These are phyloP conservation scores for Tetrahymena thermophila DNA, from an alignment of 73 alveolate species.

Conservation along the genomic window DNA sequence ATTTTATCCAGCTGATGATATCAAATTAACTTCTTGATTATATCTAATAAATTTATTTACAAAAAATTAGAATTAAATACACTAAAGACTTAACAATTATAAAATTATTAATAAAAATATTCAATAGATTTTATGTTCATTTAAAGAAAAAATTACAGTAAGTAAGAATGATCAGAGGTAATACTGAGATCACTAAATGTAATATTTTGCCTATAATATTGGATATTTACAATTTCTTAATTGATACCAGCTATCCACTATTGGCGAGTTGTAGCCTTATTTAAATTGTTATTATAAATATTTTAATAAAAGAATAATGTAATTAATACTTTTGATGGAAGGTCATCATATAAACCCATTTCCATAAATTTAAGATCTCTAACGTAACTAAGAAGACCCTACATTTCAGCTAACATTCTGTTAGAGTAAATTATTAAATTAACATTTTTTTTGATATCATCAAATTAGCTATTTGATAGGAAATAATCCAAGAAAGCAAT, in stretches of 20 bases:
- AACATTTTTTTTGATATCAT: slow-evolving; percentile 17
- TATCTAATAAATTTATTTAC: neutral
- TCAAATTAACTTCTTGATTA: neutral
- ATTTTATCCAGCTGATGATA: neutral
- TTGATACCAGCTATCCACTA: neutral
- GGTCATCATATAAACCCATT: neutral
- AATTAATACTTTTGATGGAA: neutral
- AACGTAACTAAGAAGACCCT: neutral
- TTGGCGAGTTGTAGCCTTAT: neutral
- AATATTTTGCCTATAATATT: neutral
- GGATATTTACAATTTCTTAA: neutral
- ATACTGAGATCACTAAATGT: neutral
- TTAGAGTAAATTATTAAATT: neutral
- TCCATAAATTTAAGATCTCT: slow-evolving; percentile 17
- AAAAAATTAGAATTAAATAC: too few relatives aligned
- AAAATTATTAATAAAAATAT: too few relatives aligned
- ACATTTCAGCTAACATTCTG: slow-evolving; percentile 24
- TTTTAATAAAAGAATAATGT: neutral
- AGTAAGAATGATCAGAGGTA: neutral
- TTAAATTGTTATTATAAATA: neutral
- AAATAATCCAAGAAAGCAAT: slow-evolving; percentile 34
- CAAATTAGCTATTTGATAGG: slow-evolving; percentile 2
- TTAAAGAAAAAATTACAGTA: neutral
- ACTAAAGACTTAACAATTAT: too few relatives aligned
- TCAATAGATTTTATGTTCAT: neutral